A percentile compares a stretch with the other conserved stretches of the same genome.
Evolutionary conservation across 2,329 filamentous ascomycete genomes (phyloP).

Genomic region (Botrytis squamosa): DNA sequence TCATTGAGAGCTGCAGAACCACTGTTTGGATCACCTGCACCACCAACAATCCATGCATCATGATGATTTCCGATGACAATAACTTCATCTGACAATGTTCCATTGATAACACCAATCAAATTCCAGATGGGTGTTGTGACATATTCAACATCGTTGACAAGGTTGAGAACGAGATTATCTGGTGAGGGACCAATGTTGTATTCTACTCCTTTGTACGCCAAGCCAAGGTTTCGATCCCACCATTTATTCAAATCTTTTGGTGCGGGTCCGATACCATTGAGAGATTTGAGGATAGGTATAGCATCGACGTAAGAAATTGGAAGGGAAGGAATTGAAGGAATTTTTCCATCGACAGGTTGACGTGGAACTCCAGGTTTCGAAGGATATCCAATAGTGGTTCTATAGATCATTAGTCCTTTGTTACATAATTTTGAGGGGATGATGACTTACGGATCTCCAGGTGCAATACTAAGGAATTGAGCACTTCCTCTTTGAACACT

Average conservation of each 20-base stretch:
- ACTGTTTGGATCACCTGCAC: constrained; percentile 78
- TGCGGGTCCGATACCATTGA: constrained; percentile 84
- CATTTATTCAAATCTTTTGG: constrained; percentile 70
- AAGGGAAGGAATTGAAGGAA: constrained; percentile 83
- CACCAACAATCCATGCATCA: constrained; percentile 87
- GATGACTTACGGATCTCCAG: constrained; percentile 70
- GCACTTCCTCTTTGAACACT: constrained; percentile 88
- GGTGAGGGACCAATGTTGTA: constrained; percentile 71
- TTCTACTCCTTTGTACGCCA: constrained; percentile 63
- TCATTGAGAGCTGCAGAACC: constrained; percentile 79
- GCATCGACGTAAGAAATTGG: constrained; percentile 89
- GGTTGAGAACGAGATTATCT: constrained; percentile 66
- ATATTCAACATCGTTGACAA: constrained; percentile 79
- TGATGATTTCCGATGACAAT: constrained; percentile 89
- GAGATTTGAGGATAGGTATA: constrained; percentile 79
- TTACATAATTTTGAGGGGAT: neutral
- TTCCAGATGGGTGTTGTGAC: constrained; percentile 83
- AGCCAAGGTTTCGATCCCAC: constrained; percentile 61
- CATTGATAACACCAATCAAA: constrained; percentile 89
- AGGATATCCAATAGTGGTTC: constrained; percentile 87
- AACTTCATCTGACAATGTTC: constrained; percentile 82
- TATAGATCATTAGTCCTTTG: constrained; percentile 53
- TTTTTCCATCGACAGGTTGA: constrained; percentile 65
- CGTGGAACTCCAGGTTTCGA: constrained; percentile 87
- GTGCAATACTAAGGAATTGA: constrained; percentile 70